These are phyloP conservation scores for Moesziomyces globuligerus DNA, from an alignment of 1,284 basidiomycete species.

Conservation along the genomic window DNA sequence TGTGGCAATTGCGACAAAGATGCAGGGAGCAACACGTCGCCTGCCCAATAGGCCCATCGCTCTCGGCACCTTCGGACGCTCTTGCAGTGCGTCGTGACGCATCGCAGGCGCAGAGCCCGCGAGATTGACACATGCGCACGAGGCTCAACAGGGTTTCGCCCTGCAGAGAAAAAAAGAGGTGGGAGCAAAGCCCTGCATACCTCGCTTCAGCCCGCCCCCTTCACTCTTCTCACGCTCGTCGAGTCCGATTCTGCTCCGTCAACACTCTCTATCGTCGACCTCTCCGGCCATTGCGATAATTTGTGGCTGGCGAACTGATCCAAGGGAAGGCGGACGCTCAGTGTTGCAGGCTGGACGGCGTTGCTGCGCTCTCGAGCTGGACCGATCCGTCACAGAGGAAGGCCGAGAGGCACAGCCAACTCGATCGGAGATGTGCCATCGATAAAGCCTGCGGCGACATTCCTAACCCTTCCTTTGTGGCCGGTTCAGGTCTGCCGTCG, in stretches of 20 bases:
- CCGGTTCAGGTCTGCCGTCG: conserved; percentile 10
- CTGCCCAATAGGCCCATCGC: too few relatives aligned
- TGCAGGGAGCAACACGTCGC: too few relatives aligned
- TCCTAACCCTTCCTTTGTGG: background rate
- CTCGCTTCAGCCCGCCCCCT: background rate
- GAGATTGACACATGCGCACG: background rate
- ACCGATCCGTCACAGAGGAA: background rate
- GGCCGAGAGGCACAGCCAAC: background rate
- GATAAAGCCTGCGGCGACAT: background rate
- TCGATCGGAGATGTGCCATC: background rate
- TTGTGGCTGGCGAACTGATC: too few relatives aligned
- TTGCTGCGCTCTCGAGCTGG: background rate
- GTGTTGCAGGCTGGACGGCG: background rate
- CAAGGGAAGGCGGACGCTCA: too few relatives aligned
- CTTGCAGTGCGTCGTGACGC: background rate
- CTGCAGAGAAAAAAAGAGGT: background rate
- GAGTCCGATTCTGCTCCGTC: background rate
- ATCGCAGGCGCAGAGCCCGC: background rate
- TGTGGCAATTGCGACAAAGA: too few relatives aligned
- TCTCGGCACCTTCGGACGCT: too few relatives aligned
- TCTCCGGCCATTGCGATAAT: too few relatives aligned
- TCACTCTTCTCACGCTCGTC: background rate
- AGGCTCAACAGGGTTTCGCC: background rate
- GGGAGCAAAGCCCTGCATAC: background rate
- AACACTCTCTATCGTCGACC: too few relatives aligned